Percentiles rank a stretch among this genome's conserved stretches.
Conservation (phyloP, 345 rosid genomes). For the Salix suchowensis region DNA sequence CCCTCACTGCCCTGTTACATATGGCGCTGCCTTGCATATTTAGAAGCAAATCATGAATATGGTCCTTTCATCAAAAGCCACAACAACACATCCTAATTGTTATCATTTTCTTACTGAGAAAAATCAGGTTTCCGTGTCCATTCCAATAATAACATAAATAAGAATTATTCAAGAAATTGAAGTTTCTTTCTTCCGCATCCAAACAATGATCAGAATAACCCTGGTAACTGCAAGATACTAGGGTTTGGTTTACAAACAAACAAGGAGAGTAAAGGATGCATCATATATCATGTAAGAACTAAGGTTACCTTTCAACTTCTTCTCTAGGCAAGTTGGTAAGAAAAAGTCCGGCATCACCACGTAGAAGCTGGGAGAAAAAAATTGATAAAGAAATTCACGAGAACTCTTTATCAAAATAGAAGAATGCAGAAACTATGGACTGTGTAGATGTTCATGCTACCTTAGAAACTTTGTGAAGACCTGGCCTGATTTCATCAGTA, state of each 20-base stretch:
- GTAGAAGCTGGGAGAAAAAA: slow-evolving; percentile 46
- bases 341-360: slow-evolving; percentile 76
- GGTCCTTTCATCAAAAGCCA: not conserved
- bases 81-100: not conserved
- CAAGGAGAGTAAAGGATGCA: not conserved
- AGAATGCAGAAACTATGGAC: not conserved
- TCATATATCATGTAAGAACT: not conserved
- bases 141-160: not conserved
- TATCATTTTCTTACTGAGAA: not conserved
- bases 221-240: not conserved
- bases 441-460: slow-evolving; percentile 27
- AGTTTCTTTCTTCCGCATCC: not conserved
- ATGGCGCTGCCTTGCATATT: not conserved
- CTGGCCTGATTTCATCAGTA: slow-evolving; percentile 77
- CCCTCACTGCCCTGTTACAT: not conserved
- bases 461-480: slow-evolving; percentile 74
- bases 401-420: not conserved
- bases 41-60: not conserved
- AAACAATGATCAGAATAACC: not conserved
- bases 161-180: not conserved
- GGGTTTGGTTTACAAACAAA: not conserved
- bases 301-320: slow-evolving; percentile 71
- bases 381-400: not conserved
- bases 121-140: not conserved
- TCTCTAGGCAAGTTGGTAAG: slow-evolving; percentile 75